Conservation (phyloP, 2,329 filamentous ascomycete species). For the Talaromyces sp. region DNA sequence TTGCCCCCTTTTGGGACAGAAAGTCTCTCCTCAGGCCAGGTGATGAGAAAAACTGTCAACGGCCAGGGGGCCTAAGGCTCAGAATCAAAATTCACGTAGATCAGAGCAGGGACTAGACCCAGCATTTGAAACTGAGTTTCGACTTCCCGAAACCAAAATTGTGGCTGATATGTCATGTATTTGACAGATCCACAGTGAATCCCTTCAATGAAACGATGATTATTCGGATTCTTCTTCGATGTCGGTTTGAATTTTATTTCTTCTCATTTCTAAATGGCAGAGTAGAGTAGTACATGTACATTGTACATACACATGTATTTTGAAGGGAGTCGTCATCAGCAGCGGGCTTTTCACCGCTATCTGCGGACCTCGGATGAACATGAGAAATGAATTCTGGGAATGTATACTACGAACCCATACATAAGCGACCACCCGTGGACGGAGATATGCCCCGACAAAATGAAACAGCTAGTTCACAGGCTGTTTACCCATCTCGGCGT, state of each 20-base stretch:
- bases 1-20: neutral
- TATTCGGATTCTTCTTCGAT: too few species aligned
- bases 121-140: neutral
- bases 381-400: neutral
- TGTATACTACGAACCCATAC: neutral
- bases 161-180: neutral
- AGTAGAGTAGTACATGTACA: too few species aligned
- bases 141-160: neutral
- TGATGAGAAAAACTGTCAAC: neutral
- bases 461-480: neutral
- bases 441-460: constrained; percentile 10
- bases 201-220: too few species aligned
- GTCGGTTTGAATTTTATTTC: too few species aligned
- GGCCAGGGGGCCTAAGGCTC: neutral
- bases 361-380: too few species aligned
- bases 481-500: neutral
- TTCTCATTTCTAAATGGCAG: too few species aligned
- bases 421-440: too few species aligned
- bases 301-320: neutral
- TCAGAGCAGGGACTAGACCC: neutral
- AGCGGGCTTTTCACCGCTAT: too few species aligned
- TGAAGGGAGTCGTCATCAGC: neutral
- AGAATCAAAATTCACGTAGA: constrained; percentile 4
- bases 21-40: neutral
- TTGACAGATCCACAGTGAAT: neutral